phyloP scores from a whole-genome alignment of 2,329 filamentous ascomycete genomes.

The Colletotrichum australisinense region DNA sequence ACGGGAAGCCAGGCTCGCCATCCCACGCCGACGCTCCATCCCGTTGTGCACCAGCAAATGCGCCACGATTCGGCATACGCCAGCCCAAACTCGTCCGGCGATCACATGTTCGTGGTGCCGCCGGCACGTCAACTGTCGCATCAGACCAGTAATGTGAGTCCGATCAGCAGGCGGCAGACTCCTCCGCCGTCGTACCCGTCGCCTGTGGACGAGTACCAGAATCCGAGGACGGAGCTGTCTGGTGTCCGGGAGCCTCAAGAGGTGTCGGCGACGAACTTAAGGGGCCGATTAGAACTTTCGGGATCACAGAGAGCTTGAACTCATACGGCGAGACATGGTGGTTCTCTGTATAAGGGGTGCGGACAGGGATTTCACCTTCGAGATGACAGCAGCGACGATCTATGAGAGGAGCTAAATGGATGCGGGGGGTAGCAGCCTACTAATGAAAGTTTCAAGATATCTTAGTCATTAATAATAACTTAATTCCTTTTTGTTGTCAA shows the following conservation, averaged over 20 bases:
- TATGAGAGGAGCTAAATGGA: background rate
- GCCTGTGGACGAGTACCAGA: constrained; percentile 6
- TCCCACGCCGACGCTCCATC: constrained; percentile 5
- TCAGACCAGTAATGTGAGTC: constrained; percentile 22
- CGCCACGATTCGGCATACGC: constrained; percentile 16
- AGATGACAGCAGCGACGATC: background rate
- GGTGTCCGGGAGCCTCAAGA: constrained; percentile 18
- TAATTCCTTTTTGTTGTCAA: background rate
- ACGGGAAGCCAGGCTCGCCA: background rate
- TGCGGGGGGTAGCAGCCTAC: background rate
- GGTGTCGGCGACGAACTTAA: constrained; percentile 9
- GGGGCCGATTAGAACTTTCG: constrained; percentile 1
- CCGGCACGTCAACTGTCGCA: constrained; percentile 2
- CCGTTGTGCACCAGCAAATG: constrained; percentile 1
- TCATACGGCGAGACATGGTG: background rate
- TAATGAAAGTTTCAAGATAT: too few species aligned
- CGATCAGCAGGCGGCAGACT: constrained; percentile 20
- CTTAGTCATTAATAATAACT: background rate
- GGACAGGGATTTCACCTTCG: background rate
- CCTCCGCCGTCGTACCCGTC: constrained; percentile 27
- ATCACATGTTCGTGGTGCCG: constrained; percentile 19
- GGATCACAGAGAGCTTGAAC: background rate
- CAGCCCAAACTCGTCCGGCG: constrained; percentile 16
- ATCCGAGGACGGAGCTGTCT: constrained; percentile 23
- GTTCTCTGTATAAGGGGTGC: background rate